These are phyloP conservation scores for Talaromyces marneffei DNA, from an alignment of 2,329 filamentous ascomycete genomes.

Conservation along the genomic window DNA sequence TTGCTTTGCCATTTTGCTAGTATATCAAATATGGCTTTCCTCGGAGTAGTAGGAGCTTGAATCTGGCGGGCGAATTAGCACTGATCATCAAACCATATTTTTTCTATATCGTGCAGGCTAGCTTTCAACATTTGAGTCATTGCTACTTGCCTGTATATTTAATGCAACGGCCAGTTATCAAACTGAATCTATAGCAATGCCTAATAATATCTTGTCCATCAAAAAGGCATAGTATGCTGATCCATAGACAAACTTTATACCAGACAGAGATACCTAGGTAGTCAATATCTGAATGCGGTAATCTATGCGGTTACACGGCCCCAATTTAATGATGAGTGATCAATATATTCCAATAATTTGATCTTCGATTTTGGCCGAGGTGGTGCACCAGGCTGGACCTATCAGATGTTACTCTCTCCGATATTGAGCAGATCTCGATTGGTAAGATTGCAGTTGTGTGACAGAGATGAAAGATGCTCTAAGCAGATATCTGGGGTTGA, in stretches of 20 bases:
- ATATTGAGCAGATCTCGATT: too few species aligned
- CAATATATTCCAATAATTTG: not conserved
- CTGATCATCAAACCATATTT: not conserved
- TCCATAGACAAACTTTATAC: not conserved
- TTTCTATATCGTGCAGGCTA: not conserved
- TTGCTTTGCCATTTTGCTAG: conserved; percentile 20
- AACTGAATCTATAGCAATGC: not conserved
- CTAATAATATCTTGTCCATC: not conserved
- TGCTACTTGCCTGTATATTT: not conserved
- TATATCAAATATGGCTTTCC: not conserved
- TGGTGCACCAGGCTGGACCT: not conserved
- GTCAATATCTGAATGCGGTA: not conserved
- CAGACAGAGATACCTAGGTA: not conserved
- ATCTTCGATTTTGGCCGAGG: not conserved
- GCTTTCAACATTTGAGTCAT: not conserved
- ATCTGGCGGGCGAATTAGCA: not conserved
- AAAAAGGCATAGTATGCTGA: not conserved
- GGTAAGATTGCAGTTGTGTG: too few species aligned
- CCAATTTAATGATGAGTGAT: conserved; percentile 1
- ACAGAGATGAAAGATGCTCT: not conserved
- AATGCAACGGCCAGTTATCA: not conserved
- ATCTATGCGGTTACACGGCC: not conserved
- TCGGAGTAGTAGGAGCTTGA: too few species aligned
- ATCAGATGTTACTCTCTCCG: too few species aligned
- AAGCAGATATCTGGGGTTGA: not conserved